Percentiles rank a stretch among this genome's conserved stretches.
phyloP scores from a whole-genome alignment of 805 yeast genomes.

The Helenozyma baotianmanensis region DNA sequence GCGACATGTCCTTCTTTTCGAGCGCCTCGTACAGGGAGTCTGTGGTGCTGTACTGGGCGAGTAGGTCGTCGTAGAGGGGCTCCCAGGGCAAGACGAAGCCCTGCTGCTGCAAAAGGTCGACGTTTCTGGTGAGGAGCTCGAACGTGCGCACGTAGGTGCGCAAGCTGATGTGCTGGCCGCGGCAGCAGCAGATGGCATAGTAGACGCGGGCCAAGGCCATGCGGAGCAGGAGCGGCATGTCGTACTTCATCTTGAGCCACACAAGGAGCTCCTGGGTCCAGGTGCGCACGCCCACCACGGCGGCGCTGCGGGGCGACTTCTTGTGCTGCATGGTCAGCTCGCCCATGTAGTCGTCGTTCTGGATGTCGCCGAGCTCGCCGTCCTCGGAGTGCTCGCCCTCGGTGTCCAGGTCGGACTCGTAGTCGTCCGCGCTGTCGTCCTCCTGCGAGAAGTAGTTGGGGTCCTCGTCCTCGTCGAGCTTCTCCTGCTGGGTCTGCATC shows the following conservation, averaged over 20 bases:
- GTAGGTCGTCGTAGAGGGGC: constrained; percentile 36
- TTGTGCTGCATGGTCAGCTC: constrained; percentile 50
- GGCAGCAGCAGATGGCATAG: constrained; percentile 63
- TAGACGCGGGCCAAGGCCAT: constrained; percentile 62
- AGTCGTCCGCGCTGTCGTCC: constrained; percentile 33
- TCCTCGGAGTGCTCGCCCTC: constrained; percentile 38
- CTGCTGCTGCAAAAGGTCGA: constrained; percentile 27
- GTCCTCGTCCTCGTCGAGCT: constrained; percentile 27
- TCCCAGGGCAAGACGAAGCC: constrained; percentile 51
- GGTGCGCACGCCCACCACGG: constrained; percentile 68
- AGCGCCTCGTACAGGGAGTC: constrained; percentile 42
- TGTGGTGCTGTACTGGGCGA: constrained; percentile 26
- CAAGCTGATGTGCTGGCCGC: constrained; percentile 65
- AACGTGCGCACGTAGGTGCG: constrained; percentile 61
- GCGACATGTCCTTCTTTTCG: constrained; percentile 47
- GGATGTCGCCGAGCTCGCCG: constrained; percentile 24
- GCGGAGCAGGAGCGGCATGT: constrained; percentile 65
- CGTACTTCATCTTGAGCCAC: constrained; percentile 73
- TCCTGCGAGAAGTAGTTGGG: constrained; percentile 14
- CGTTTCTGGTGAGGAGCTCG: constrained; percentile 49
- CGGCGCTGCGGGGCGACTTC: constrained; percentile 61
- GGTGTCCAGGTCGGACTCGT: constrained; percentile 40
- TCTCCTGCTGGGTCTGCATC: constrained; percentile 18
- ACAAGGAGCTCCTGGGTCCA: constrained; percentile 86
- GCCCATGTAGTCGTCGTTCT: constrained; percentile 29